Percentiles rank a stretch among this genome's conserved stretches.
Evolutionary conservation across 805 yeast species (phyloP).

Genomic region (Priceomyces fermenticarens): DNA sequence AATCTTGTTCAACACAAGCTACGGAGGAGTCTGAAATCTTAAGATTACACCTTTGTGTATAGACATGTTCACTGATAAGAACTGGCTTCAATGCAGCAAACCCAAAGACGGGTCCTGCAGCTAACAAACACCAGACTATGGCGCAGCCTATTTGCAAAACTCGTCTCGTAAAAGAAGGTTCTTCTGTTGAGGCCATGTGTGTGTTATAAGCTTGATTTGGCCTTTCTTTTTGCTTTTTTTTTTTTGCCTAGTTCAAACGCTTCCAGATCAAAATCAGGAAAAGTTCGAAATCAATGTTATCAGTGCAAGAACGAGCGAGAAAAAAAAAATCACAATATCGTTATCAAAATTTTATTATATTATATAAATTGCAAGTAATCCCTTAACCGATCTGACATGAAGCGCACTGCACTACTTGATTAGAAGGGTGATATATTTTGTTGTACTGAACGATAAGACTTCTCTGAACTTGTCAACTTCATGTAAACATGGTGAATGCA

Average conservation of each 20-base stretch:
- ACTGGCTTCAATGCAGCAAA: slow-evolving; percentile 93
- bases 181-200: slow-evolving; percentile 3
- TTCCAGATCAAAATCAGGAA: no score
- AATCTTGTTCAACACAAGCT: slow-evolving; percentile 73
- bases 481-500: slow-evolving; percentile 36
- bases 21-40: slow-evolving; percentile 4
- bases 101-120: slow-evolving; percentile 94
- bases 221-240: background rate
- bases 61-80: slow-evolving; percentile 73
- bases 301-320: no score
- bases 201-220: no score
- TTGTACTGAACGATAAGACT: slow-evolving; percentile 32
- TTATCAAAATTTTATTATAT: no score
- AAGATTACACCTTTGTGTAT: slow-evolving; percentile 55
- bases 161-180: slow-evolving; percentile 23
- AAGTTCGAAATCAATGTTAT: no score
- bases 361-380: no score
- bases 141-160: slow-evolving; percentile 67
- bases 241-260: background rate
- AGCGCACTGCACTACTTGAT: background rate
- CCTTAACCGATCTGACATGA: background rate
- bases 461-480: slow-evolving; percentile 24
- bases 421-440: slow-evolving; percentile 36
- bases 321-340: no score
- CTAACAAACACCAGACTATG: slow-evolving; percentile 78